Conservation (phyloP, 345 rosid species). For the Viola odorata region DNA sequence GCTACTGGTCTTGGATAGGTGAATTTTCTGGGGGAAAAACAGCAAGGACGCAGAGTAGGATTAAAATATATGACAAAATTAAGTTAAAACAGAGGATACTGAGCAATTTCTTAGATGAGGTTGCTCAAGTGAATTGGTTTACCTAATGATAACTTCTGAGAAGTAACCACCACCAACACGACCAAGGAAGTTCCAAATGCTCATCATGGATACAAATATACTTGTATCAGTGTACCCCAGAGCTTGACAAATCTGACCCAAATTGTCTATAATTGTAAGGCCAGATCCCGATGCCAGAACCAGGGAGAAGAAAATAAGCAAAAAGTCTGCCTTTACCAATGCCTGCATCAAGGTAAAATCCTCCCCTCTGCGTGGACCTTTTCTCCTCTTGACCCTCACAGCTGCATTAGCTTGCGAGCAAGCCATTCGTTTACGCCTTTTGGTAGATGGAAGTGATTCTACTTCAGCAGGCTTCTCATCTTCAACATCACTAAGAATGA, state of each 20-base stretch:
- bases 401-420: constrained; percentile 82
- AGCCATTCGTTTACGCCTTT: constrained; percentile 75
- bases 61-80: not conserved
- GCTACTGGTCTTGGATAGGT: constrained; percentile 90
- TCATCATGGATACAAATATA: constrained; percentile 89
- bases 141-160: constrained; percentile 90
- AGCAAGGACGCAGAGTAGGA: constrained; percentile 6
- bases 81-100: not conserved
- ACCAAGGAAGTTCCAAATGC: constrained; percentile 98
- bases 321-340: constrained; percentile 84
- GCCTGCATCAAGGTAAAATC: constrained; percentile 89
- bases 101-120: no score
- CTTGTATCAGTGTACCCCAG: constrained; percentile 73
- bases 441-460: constrained; percentile 76
- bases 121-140: constrained; percentile 3
- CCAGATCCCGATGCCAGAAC: constrained; percentile 95
- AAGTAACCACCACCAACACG: constrained; percentile 94
- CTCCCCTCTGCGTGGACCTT: constrained; percentile 88
- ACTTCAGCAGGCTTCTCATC: constrained; percentile 89
- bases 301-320: constrained; percentile 86
- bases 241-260: constrained; percentile 96
- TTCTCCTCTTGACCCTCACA: constrained; percentile 68
- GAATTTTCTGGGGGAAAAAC: constrained; percentile 39
- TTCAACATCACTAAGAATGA: constrained; percentile 84
- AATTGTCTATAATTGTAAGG: constrained; percentile 88